Evolutionary conservation across 805 yeast genomes (phyloP).

Genomic region (Starmera quercuum): DNA sequence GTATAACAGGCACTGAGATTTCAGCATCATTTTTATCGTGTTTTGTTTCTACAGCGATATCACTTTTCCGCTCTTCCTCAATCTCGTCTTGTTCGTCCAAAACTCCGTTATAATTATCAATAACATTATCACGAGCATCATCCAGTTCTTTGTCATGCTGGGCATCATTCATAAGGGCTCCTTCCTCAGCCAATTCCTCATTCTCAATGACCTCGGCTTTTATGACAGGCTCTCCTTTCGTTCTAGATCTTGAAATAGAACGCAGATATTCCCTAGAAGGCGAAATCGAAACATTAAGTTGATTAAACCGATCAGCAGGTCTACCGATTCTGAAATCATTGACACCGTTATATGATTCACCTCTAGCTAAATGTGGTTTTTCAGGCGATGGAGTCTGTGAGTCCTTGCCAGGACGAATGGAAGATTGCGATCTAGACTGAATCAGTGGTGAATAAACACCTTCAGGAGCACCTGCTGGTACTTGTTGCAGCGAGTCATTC

Average conservation of each 20-base stretch:
- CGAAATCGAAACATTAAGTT: conserved; percentile 21
- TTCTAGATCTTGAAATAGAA: conserved; percentile 58
- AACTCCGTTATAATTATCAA: conserved; percentile 8
- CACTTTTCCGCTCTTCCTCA: conserved; percentile 10
- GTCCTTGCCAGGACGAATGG: conserved; percentile 2
- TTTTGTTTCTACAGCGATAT: conserved; percentile 1
- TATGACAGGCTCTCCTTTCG: conserved; percentile 31
- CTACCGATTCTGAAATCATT: conserved; percentile 23
- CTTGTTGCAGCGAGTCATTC: conserved; percentile 28
- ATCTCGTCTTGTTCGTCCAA: conserved; percentile 7
- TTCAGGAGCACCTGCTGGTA: conserved; percentile 39
- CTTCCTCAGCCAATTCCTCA: conserved; percentile 44
- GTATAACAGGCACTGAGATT: no score
- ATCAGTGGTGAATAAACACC: conserved; percentile 28
- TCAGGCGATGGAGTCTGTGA: conserved; percentile 2
- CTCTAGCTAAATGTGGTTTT: conserved; percentile 66
- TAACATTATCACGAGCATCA: conserved; percentile 5
- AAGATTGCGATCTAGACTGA: conserved; percentile 21
- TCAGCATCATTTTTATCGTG: conserved; percentile 4
- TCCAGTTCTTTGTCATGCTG: conserved; percentile 10
- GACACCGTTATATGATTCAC: conserved; percentile 66
- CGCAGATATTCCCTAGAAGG: conserved; percentile 42
- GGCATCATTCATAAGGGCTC: conserved; percentile 47
- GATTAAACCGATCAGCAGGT: conserved; percentile 14
- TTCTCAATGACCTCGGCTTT: conserved; percentile 18